Percentiles rank a stretch among this genome's conserved stretches.
Conservation (phyloP, 768 basidiomycete genomes). For the Termitomyces sp. region DNA sequence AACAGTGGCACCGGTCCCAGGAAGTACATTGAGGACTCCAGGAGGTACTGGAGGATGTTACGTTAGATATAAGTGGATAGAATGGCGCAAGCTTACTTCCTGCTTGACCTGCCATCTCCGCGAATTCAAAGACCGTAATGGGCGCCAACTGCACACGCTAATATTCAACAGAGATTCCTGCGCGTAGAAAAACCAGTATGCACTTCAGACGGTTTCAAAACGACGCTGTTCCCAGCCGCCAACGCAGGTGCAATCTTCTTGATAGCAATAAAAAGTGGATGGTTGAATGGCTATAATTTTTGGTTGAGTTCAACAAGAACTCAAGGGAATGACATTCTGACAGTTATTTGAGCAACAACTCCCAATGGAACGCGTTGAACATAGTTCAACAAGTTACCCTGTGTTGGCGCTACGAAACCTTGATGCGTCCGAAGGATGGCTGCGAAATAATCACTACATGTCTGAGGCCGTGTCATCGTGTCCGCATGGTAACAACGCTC, state of each 20-base stretch:
- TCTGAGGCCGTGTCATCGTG: neutral
- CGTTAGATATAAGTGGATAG: neutral
- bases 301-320: neutral
- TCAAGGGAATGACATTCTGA: slow-evolving; percentile 24
- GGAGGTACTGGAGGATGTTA: slow-evolving; percentile 53
- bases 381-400: slow-evolving; percentile 75
- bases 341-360: slow-evolving; percentile 87
- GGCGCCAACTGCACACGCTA: slow-evolving; percentile 50
- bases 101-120: slow-evolving; percentile 53
- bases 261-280: slow-evolving; percentile 81
- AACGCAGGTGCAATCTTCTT: slow-evolving; percentile 87
- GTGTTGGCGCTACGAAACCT: slow-evolving; percentile 68
- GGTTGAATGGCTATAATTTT: slow-evolving; percentile 69
- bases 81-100: slow-evolving; percentile 41
- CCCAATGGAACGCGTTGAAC: slow-evolving; percentile 77
- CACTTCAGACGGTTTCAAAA: slow-evolving; percentile 81
- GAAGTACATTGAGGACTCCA: slow-evolving; percentile 68
- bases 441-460: slow-evolving; percentile 65
- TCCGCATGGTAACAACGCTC: neutral
- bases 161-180: neutral
- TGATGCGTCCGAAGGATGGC: slow-evolving; percentile 69
- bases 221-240: slow-evolving; percentile 79
- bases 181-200: neutral
- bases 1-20: slow-evolving; percentile 61
- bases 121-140: slow-evolving; percentile 74